Conservation (phyloP, 1,139 yeast species). For the Suhomyces bolitotheri region DNA sequence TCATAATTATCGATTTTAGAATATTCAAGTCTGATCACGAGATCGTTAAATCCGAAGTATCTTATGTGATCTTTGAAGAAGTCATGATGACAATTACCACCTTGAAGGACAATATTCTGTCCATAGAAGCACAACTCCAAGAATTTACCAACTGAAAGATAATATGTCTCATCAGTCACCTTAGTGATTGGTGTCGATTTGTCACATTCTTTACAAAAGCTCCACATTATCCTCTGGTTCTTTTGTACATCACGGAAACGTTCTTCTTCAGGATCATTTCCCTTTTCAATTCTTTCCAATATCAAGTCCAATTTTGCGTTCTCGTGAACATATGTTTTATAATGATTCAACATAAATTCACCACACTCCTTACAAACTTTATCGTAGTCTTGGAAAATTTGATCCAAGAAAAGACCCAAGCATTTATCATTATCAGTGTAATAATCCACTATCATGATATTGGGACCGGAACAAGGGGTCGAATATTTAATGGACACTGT, state of each 20-base stretch:
- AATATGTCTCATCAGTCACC: slow-evolving; percentile 90
- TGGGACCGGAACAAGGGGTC: slow-evolving; percentile 94
- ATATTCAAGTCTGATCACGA: slow-evolving; percentile 79
- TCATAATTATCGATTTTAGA: slow-evolving; percentile 74
- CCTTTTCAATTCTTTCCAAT: slow-evolving; percentile 55
- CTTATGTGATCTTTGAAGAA: slow-evolving; percentile 78
- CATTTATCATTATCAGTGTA: slow-evolving; percentile 92
- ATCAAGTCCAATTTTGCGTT: slow-evolving; percentile 77
- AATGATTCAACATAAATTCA: slow-evolving; percentile 68
- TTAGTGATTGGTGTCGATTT: slow-evolving; percentile 75
- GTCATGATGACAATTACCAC: slow-evolving; percentile 66
- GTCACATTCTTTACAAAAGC: slow-evolving; percentile 80
- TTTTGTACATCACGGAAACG: slow-evolving; percentile 36
- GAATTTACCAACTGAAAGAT: slow-evolving; percentile 89
- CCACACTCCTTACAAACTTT: slow-evolving; percentile 82
- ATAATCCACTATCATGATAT: slow-evolving; percentile 73
- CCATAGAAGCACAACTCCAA: slow-evolving; percentile 88
- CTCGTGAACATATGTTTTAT: slow-evolving; percentile 87
- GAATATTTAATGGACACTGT: slow-evolving; percentile 82
- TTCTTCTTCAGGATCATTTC: slow-evolving; percentile 19
- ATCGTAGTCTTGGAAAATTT: slow-evolving; percentile 66
- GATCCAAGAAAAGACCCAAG: slow-evolving; percentile 85
- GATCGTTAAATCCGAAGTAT: slow-evolving; percentile 79
- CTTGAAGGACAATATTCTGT: slow-evolving; percentile 47
- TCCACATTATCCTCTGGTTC: slow-evolving; percentile 78